Evolutionary conservation across 225 moss, liverwort and hornwort species (phyloP), one percentile per base, ranked within the genome.

Genomic region (Rhytidiadelphus loreus): DNA sequence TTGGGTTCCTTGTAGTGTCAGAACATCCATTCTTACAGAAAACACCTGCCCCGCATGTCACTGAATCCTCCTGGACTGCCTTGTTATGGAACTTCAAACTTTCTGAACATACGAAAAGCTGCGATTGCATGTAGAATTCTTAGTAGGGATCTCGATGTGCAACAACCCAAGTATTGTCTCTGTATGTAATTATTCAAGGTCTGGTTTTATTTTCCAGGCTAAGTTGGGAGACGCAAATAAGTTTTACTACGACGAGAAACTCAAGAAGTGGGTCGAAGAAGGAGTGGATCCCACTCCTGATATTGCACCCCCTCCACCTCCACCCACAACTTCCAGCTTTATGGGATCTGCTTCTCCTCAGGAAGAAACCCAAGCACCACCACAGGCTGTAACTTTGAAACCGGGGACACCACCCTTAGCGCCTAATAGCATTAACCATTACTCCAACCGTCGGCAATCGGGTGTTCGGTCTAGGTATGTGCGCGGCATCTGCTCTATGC

Each of bases 261-360:
- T 99, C 82, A 99, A 99, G 93, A 95, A 92, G 88, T 97, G 99
- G 99, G 95, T 97, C 33, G 99, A 99, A 93, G 99, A 99, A 96
- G 99, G 99, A 79, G 96, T 90, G 43, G 93, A 91, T 82, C 93
- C 93, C 63, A 86, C 91, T 57, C 94, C 94, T 82, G 96, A 98
- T 78, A 87, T 95, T 89, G 93, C 94, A 84, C 91, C 92, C 35
- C 96, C 88, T 79, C 91, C 96, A 41, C 99, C 97, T 50, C 98
- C 98, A 50, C 97, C 99, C 66, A 96, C 91, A 33, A 88, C 93
- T 44, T 89, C 94, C 58, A 93, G 88, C 76, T 96, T 95, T 78
- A 82, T 90, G 79, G 93, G 87, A 72, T 87, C 90, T 61, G 86
- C 68, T 62, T 48, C 89, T 85, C 64, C 82, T 78, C 95, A 91